Evolutionary conservation across 805 yeast genomes (phyloP).

Genomic region (Wickerhamomyces strasburgensis): DNA sequence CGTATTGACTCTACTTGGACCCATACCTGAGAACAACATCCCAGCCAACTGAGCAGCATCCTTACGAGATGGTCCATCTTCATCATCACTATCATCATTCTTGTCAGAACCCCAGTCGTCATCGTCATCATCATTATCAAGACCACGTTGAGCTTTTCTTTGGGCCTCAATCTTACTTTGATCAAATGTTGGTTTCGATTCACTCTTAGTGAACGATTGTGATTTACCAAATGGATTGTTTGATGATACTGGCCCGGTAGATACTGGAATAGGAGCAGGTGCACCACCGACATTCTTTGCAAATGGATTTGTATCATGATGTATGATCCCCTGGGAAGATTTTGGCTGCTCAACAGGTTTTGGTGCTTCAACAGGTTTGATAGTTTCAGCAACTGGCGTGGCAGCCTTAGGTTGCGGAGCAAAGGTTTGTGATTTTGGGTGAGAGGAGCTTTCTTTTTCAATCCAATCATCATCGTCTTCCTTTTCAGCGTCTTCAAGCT

Average conservation of each 20-base stretch:
- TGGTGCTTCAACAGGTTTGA: slow-evolving; percentile 19
- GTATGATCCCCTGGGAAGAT: slow-evolving; percentile 6
- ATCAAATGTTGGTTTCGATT: slow-evolving; percentile 37
- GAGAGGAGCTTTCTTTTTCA: slow-evolving; percentile 25
- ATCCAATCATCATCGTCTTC: slow-evolving; percentile 37
- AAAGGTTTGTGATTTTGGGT: slow-evolving; percentile 14
- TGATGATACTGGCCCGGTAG: slow-evolving; percentile 19
- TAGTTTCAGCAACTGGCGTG: slow-evolving; percentile 10
- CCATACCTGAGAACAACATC: slow-evolving; percentile 23
- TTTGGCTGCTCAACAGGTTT: slow-evolving; percentile 13
- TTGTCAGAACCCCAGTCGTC: slow-evolving; percentile 31
- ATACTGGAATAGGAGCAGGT: slow-evolving; percentile 10
- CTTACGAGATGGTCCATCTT: slow-evolving; percentile 27
- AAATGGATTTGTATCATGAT: slow-evolving; percentile 26
- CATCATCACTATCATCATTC: slow-evolving; percentile 29
- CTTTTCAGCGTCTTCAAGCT: slow-evolving; percentile 50
- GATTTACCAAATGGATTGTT: slow-evolving; percentile 61
- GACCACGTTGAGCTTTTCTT: slow-evolving; percentile 62
- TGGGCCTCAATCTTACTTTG: slow-evolving; percentile 61
- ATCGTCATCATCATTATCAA: slow-evolving; percentile 31
- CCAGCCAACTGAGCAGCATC: slow-evolving; percentile 27
- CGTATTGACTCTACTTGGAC: slow-evolving; percentile 20
- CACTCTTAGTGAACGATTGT: slow-evolving; percentile 18
- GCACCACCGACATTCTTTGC: slow-evolving; percentile 11
- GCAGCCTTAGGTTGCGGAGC: slow-evolving; percentile 17